Base-by-base conservation (phyloP, 2,329 filamentous ascomycete species). In the Malbranchea zuffiana region DNA sequence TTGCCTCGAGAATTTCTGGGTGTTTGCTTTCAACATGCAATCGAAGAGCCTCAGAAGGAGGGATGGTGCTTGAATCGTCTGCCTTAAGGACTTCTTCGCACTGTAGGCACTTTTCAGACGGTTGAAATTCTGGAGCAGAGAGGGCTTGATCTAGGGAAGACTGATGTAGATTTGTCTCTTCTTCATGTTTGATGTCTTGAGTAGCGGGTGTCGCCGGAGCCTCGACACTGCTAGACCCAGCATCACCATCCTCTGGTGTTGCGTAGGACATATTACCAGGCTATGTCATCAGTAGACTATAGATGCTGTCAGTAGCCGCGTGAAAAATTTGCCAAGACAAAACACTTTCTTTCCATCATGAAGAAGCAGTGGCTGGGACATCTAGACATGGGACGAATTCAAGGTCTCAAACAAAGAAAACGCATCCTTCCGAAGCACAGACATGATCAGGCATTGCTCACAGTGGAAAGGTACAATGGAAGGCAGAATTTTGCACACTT, bases 11-110 rank as follows among this genome's bases (percentile, higher is more conserved):
- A 38, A 52, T 47, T 12, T 53, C 48, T 18, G 57, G 54, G 42
- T 63, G 60, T 7, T 47, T 47, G 33, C 47, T 36, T n/a, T 51
- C 45, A 23, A 57, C 51, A 26, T 63, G 60, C 28, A 51, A 42
- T 39, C 55, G 51, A 3, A 62, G 43, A 28, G 50, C 46, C 19
- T 55, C 49, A 36, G 51, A 45, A 28, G 50, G 48, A 5, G 54
- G 47, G 11, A 39, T 28, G 6, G 39, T 46, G 15, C 51, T 48
- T 29, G 53, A 46, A 39, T 45, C 33, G 4, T 49, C 44, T 6
- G 47, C 36, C 27, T 57, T 50, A 29, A 62, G 49, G 30, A 49
- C 47, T 39, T 60, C 51, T 15, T 53, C 51, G 44, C 59, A 63
- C 51, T 50, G 57, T n/a, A 48, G 41, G 37, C 60, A 63, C 43